Base-by-base conservation (phyloP, 345 rosid genomes). In the Carallia brachiata region DNA sequence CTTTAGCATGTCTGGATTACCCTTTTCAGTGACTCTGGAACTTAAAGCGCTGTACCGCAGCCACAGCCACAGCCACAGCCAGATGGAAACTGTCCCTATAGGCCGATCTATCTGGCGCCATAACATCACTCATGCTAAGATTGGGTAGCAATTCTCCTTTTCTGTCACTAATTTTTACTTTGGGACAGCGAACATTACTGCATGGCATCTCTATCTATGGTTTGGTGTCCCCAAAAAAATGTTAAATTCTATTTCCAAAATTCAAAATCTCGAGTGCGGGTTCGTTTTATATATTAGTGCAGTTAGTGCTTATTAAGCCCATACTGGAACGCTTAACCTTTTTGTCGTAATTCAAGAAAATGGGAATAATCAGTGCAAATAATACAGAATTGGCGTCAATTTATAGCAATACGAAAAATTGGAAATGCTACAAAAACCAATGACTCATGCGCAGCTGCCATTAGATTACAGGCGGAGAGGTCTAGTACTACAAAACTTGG, bases 361-460 rank as follows among this genome's bases (percentile, higher is more conserved):
- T 61, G 16, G 78, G 75, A 80, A 82, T 80, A 65, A 82, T 82
- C 70, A 71, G n/a, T 75, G 73, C 67, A 80, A 79, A 79, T 76
- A 84, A 84, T 84, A 80, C 84, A 76, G 78, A 82, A 67, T 50
- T 71, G 67, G 83, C 65, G 83, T 82, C 83, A 82, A 84, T 40
- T n/a, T 3, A 40, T 56, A 31, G 55, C 34, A 67, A 71, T 68
- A 62, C 47, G 7, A 61, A 40, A 31, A 8, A 10, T 68, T 7
- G 27, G 40, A 3, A 68, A 40, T 39, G 50, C 17, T 31, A 65
- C 44, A 52, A 48, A n/a, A 37, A 73, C 53, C 76, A 70, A 62
- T 30, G 44, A 18, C 68, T 3, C 67, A 57, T 28, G 85, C 76
- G 60, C 73, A 67, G 59, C 76, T 44, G 34, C 57, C 13, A 17